Evolutionary conservation across 192 early-diverging fungal genomes (phyloP), one percentile per base, ranked within the genome.

Genomic region (Anaeromyces robustus): DNA sequence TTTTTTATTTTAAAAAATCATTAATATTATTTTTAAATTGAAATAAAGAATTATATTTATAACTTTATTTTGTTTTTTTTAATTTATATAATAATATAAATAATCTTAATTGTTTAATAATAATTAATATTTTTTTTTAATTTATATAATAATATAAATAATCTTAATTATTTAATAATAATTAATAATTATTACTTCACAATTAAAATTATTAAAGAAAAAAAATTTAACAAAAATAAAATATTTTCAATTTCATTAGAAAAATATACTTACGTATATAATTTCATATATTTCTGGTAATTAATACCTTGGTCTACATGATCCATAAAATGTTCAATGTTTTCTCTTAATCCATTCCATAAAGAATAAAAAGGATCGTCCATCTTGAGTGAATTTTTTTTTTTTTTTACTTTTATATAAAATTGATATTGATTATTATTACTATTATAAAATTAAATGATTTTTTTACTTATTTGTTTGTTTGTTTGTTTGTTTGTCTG

Each of bases 241-340:
- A 34, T 34, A 12, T 34, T 34, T 34, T 37, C 30, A 41, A 43
- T n/a, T n/a, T n/a, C n/a, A n/a, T n/a, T n/a, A n/a, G n/a, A n/a
- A n/a, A n/a, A n/a, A n/a, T n/a, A n/a, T 52, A 87, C 92, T 85
- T 92, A 96, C 95, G 95, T 95, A 86, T 95, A 94, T 29, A 94
- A 87, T 77, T 92, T 86, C 90, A 96, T 94, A 86, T 94, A 98
- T 78, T 90, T 89, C 41, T 85, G 85, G 83, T 90, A 89, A 32
- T 88, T 91, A 34, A 96, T 84, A 29, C 94, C 95, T 59, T 94
- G 87, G 77, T 92, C 90, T 26, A 94, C 85, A 17, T 91, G 86
- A 78, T 89, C 89, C 85, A 97, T 90, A 85, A 98, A 95, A 80
- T 89, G 87, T 82, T 95, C 90, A 80, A 96, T 88, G 28, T 95